Evolutionary conservation across 768 basidiomycete genomes (phyloP).

Genomic region (Omphalotus guepiniiformis): DNA sequence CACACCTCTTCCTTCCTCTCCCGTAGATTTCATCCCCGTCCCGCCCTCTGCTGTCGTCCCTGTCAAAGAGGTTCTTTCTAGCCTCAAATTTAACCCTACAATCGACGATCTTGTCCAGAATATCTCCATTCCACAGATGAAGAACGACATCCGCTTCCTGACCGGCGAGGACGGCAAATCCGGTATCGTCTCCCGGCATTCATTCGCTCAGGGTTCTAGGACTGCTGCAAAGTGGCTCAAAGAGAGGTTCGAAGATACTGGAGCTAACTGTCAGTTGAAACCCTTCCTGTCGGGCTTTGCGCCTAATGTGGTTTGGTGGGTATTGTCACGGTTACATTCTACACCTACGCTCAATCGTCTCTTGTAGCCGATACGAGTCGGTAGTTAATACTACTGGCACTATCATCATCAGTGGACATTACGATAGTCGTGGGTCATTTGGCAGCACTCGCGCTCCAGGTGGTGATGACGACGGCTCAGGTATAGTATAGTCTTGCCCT

Average conservation of each 20-base stretch:
- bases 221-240: slow-evolving; percentile 75
- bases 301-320: slow-evolving; percentile 85
- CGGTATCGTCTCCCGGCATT: slow-evolving; percentile 75
- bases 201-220: slow-evolving; percentile 64
- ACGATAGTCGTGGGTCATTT: slow-evolving; percentile 88
- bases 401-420: slow-evolving; percentile 81
- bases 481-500: slow-evolving; percentile 12
- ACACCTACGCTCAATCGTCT: neutral
- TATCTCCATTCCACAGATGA: slow-evolving; percentile 63
- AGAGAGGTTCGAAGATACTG: slow-evolving; percentile 64
- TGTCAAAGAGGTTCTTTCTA: slow-evolving; percentile 52
- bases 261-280: slow-evolving; percentile 67
- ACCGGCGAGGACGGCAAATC: slow-evolving; percentile 80
- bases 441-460: slow-evolving; percentile 65
- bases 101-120: slow-evolving; percentile 66
- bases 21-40: slow-evolving; percentile 52
- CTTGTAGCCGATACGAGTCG: slow-evolving; percentile 51
- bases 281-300: slow-evolving; percentile 70
- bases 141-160: slow-evolving; percentile 71
- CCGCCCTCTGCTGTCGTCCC: slow-evolving; percentile 48
- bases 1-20: slow-evolving; percentile 49
- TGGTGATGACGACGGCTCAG: slow-evolving; percentile 51
- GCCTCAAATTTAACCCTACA: slow-evolving; percentile 63
- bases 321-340: neutral
- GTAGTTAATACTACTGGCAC: slow-evolving; percentile 54